A percentile compares a stretch with the other conserved stretches of the same genome.
phyloP scores from a whole-genome alignment of 2,329 filamentous ascomycete genomes.

The Talaromyces sp. region DNA sequence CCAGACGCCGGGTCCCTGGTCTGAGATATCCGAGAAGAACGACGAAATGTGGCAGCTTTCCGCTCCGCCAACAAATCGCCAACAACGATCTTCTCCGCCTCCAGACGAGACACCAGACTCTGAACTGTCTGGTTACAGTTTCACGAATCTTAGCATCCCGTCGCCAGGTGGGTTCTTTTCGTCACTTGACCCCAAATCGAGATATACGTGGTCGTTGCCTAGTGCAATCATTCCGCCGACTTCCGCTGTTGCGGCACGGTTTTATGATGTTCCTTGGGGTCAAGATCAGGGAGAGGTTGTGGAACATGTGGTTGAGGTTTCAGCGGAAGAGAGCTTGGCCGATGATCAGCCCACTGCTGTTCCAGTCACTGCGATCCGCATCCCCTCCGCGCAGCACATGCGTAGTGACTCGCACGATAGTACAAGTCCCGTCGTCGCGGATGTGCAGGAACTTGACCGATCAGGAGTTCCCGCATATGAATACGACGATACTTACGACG shows the following conservation, averaged over 20 bases:
- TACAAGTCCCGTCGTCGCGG: slow-evolving; percentile 28
- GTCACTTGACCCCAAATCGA: slow-evolving; percentile 69
- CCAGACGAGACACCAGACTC: slow-evolving; percentile 49
- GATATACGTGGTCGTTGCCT: slow-evolving; percentile 76
- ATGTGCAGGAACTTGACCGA: slow-evolving; percentile 53
- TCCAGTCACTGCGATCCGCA: slow-evolving; percentile 45
- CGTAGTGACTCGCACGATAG: slow-evolving; percentile 27
- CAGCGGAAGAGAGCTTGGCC: slow-evolving; percentile 34
- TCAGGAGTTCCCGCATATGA: slow-evolving; percentile 62
- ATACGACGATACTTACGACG: slow-evolving; percentile 71
- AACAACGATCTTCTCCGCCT: slow-evolving; percentile 37
- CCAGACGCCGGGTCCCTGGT: slow-evolving; percentile 38
- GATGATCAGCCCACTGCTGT: slow-evolving; percentile 36
- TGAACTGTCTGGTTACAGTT: slow-evolving; percentile 61
- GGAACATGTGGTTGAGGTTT: slow-evolving; percentile 65
- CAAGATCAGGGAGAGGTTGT: slow-evolving; percentile 49
- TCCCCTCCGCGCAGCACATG: slow-evolving; percentile 29
- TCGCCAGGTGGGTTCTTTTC: slow-evolving; percentile 92
- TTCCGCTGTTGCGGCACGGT: slow-evolving; percentile 86
- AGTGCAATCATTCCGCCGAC: slow-evolving; percentile 62
- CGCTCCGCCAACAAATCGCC: slow-evolving; percentile 45
- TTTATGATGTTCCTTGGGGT: slow-evolving; percentile 81
- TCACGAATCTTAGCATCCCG: slow-evolving; percentile 81
- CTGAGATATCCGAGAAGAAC: slow-evolving; percentile 45
- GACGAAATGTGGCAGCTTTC: slow-evolving; percentile 63